These are phyloP conservation scores for Oldenlandia corymbosa DNA, from an alignment of 257 asterid species.

Conservation along the genomic window DNA sequence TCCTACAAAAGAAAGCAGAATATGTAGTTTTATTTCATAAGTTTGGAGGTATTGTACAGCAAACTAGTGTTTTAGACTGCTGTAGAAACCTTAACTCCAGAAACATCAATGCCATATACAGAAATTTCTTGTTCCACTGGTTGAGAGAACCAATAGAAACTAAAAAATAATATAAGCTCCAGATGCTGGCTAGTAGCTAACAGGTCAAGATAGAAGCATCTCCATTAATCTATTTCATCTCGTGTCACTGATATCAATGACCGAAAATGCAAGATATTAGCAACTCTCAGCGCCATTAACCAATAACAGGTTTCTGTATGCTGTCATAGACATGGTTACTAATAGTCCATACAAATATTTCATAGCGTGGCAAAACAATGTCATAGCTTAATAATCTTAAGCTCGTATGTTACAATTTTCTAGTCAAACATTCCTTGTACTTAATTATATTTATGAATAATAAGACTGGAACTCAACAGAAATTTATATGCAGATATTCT, in stretches of 20 bases:
- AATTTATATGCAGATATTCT: neutral
- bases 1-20: slow-evolving; percentile 34
- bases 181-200: neutral
- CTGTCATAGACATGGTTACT: neutral
- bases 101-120: too few relatives aligned
- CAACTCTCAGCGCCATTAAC: neutral
- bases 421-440: neutral
- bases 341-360: neutral
- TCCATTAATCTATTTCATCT: neutral
- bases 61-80: too few relatives aligned
- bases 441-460: neutral
- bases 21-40: neutral
- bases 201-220: neutral
- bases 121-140: too few relatives aligned
- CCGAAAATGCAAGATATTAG: neutral
- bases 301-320: neutral
- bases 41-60: neutral
- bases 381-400: neutral
- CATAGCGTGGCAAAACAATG: too few relatives aligned
- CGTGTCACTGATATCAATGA: neutral
- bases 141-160: too few relatives aligned
- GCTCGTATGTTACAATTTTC: neutral
- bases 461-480: neutral
- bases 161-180: too few relatives aligned
- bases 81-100: neutral